phyloP scores from a whole-genome alignment of 2,329 filamentous ascomycete genomes.

The Sporothrix dimorphospora region DNA sequence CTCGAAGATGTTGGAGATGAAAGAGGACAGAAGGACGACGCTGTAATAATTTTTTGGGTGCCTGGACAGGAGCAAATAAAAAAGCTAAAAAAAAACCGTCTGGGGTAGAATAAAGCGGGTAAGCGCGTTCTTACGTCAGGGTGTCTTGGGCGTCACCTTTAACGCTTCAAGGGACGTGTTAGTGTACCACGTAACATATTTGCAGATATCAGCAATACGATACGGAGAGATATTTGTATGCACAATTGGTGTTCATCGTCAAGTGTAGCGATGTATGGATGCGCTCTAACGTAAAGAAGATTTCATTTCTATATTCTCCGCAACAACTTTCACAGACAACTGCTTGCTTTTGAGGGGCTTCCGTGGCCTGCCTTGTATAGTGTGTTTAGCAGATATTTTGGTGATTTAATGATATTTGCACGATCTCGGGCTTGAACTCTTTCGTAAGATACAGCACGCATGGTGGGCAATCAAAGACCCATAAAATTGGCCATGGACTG shows the following conservation, averaged over 20 bases:
- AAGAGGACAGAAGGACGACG: neutral
- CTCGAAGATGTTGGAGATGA: neutral
- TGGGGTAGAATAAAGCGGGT: constrained; percentile 16
- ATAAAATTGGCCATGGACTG: too few species aligned
- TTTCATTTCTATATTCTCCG: neutral
- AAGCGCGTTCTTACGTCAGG: constrained; percentile 22
- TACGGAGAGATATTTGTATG: neutral
- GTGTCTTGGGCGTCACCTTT: neutral
- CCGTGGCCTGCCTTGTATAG: neutral
- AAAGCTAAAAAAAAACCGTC: neutral
- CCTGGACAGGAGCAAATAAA: neutral
- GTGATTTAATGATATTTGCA: neutral
- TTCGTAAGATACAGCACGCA: too few species aligned
- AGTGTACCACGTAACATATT: too few species aligned
- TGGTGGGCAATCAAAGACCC: too few species aligned
- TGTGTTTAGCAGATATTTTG: neutral
- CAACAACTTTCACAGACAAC: neutral
- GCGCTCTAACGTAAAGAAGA: neutral
- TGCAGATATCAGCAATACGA: neutral
- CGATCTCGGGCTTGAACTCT: too few species aligned
- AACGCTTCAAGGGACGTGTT: too few species aligned
- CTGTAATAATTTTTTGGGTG: constrained; percentile 3
- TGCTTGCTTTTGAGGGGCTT: neutral
- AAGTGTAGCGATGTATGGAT: too few species aligned
- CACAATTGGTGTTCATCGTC: too few species aligned